phyloP scores from a whole-genome alignment of 345 rosid genomes.

The Microcos paniculata region DNA sequence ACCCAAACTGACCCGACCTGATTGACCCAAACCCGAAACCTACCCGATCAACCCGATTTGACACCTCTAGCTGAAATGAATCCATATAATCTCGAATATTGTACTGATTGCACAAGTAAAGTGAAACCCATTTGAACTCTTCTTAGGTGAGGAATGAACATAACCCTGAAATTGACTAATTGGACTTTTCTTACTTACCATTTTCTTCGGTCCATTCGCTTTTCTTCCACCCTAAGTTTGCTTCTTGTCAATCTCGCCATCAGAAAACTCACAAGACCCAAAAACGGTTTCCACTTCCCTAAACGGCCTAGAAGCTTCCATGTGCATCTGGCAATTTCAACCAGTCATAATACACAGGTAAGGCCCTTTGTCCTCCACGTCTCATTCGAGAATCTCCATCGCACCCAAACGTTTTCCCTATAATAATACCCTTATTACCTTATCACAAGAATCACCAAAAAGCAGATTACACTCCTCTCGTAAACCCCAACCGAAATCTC shows the following conservation, averaged over 20 bases:
- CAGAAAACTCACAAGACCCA: slow-evolving; percentile 6
- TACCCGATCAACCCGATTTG: too few species aligned
- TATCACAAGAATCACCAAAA: neutral
- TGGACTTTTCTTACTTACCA: neutral
- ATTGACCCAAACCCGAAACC: too few species aligned
- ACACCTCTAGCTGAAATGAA: too few species aligned
- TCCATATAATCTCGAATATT: too few species aligned
- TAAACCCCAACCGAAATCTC: neutral
- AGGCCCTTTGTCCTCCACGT: slow-evolving; percentile 43
- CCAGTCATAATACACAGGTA: neutral
- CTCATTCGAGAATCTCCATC: neutral
- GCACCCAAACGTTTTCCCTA: slow-evolving; percentile 12
- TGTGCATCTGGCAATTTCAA: neutral
- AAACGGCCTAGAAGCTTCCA: slow-evolving; percentile 17
- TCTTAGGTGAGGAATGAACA: neutral
- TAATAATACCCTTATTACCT: slow-evolving; percentile 1
- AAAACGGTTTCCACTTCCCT: neutral
- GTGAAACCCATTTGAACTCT: neutral
- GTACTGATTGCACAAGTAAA: neutral
- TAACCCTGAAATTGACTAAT: neutral
- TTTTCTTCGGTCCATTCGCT: neutral
- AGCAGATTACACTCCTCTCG: neutral
- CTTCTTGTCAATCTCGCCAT: neutral
- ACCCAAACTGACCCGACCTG: too few species aligned
- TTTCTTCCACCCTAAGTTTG: neutral